Percentiles rank a stretch among this genome's conserved stretches.
Evolutionary conservation across 768 basidiomycete genomes (phyloP).

Genomic region (Wakefieldia striispora): DNA sequence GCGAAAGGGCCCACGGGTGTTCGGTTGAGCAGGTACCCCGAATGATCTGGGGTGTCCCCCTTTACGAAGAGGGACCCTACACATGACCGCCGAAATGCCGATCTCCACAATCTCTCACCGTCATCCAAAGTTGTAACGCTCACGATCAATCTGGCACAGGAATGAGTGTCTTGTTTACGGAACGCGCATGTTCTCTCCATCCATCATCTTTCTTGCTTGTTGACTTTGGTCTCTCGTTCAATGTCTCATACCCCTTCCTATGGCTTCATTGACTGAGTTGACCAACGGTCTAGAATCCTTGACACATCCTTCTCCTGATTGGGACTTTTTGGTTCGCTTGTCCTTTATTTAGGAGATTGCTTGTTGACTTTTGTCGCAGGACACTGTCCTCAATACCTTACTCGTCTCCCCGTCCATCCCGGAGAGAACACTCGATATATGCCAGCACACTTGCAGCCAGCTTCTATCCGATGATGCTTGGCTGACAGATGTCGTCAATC

Average conservation of each 20-base stretch:
- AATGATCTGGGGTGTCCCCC: slow-evolving; percentile 30
- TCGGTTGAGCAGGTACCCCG: slow-evolving; percentile 16
- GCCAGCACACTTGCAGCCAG: slow-evolving; percentile 32
- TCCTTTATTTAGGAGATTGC: background rate
- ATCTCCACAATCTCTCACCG: slow-evolving; percentile 38
- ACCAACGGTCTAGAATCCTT: slow-evolving; percentile 25
- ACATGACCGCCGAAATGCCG: slow-evolving; percentile 34
- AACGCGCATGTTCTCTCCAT: slow-evolving; percentile 19
- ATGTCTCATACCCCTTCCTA: slow-evolving; percentile 18
- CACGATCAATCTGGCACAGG: slow-evolving; percentile 32
- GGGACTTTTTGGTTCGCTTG: slow-evolving; percentile 30
- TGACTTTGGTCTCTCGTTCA: slow-evolving; percentile 6
- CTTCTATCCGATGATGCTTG: slow-evolving; percentile 27
- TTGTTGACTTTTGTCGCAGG: slow-evolving; percentile 21
- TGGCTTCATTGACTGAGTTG: slow-evolving; percentile 27
- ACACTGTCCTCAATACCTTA: slow-evolving; percentile 22
- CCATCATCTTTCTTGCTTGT: slow-evolving; percentile 17
- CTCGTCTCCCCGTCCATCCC: slow-evolving; percentile 28
- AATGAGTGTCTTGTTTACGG: slow-evolving; percentile 31
- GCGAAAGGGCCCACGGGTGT: slow-evolving; percentile 19
- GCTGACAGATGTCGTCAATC: slow-evolving; percentile 22
- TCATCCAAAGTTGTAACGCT: slow-evolving; percentile 24
- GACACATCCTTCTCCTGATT: slow-evolving; percentile 26
- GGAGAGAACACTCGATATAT: slow-evolving; percentile 31
- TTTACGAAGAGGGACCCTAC: slow-evolving; percentile 3